Percentiles rank a stretch among this genome's conserved stretches.
Conservation (phyloP, 352 stramenopile genomes). For the Pythium periplocum region DNA sequence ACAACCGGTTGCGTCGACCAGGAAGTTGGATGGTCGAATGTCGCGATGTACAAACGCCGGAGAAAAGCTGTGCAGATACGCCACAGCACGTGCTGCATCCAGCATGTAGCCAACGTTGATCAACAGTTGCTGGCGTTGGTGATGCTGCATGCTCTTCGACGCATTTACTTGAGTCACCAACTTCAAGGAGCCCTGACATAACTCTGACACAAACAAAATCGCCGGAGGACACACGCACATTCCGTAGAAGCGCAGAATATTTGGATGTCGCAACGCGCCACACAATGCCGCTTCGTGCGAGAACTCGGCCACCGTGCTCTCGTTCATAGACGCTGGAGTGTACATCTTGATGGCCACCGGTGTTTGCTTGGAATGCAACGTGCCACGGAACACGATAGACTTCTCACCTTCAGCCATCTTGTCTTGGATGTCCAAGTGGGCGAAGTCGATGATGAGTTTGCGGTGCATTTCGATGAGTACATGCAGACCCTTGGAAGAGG, state of each 20-base stretch:
- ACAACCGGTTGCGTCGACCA: slow-evolving; percentile 45
- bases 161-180: slow-evolving; percentile 13
- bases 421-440: slow-evolving; percentile 43
- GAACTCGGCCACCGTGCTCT: slow-evolving; percentile 51
- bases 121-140: slow-evolving; percentile 37
- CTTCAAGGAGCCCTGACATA: slow-evolving; percentile 63
- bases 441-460: slow-evolving; percentile 76
- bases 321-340: slow-evolving; percentile 40
- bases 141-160: slow-evolving; percentile 5
- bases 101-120: slow-evolving; percentile 64
- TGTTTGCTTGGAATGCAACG: slow-evolving; percentile 20
- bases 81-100: slow-evolving; percentile 49
- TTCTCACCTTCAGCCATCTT: slow-evolving; percentile 43
- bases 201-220: slow-evolving; percentile 68
- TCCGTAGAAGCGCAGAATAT: slow-evolving; percentile 43
- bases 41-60: slow-evolving; percentile 66
- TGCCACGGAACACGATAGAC: slow-evolving; percentile 45
- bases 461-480: slow-evolving; percentile 68
- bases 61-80: slow-evolving; percentile 72
- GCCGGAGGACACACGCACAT: slow-evolving; percentile 72
- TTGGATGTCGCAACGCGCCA: slow-evolving; percentile 40
- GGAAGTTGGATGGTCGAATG: slow-evolving; percentile 79
- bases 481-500: slow-evolving; percentile 46
- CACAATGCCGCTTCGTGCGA: slow-evolving; percentile 51
- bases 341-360: slow-evolving; percentile 65